Evolutionary conservation across 192 early-diverging fungal genomes (phyloP).

Genomic region (Gamsiella multidivaricata): DNA sequence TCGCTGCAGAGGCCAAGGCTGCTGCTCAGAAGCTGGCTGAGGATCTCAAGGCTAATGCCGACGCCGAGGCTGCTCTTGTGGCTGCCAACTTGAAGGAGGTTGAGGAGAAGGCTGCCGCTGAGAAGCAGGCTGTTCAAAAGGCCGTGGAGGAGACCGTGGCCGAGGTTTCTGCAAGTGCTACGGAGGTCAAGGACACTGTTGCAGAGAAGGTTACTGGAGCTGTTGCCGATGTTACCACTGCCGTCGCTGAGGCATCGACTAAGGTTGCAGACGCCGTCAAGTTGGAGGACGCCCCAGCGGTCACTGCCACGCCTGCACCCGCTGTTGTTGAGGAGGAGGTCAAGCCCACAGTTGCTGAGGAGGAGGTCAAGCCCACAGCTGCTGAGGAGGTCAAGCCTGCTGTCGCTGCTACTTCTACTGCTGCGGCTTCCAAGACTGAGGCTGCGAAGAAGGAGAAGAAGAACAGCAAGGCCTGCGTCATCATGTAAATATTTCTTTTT

Average conservation of each 20-base stretch:
- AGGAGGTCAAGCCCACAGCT: constrained; percentile 19
- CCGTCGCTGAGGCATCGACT: not conserved
- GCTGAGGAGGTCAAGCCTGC: too few species aligned
- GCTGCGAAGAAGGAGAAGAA: constrained; percentile 26
- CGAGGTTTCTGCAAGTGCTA: constrained; percentile 29
- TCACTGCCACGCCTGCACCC: constrained; percentile 2
- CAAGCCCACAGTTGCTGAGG: constrained; percentile 1
- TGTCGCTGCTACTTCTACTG: not conserved
- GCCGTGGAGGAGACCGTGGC: constrained; percentile 14
- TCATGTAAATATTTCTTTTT: constrained; percentile 36
- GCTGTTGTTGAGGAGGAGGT: constrained; percentile 20
- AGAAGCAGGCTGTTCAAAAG: constrained; percentile 2
- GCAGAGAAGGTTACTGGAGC: not conserved
- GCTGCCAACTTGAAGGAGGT: constrained; percentile 1
- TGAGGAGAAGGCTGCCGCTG: constrained; percentile 3
- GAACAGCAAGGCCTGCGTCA: constrained; percentile 37
- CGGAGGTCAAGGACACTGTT: constrained; percentile 8
- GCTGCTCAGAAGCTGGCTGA: constrained; percentile 15
- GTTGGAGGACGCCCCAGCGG: not conserved
- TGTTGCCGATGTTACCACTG: not conserved
- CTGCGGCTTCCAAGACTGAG: not conserved
- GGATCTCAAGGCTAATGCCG: constrained; percentile 2
- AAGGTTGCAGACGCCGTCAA: not conserved
- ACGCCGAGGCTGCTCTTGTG: constrained; percentile 6
- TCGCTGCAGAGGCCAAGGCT: constrained; percentile 13